Conservation (phyloP, 1,284 basidiomycete genomes). For the Neolentinus lepideus region DNA sequence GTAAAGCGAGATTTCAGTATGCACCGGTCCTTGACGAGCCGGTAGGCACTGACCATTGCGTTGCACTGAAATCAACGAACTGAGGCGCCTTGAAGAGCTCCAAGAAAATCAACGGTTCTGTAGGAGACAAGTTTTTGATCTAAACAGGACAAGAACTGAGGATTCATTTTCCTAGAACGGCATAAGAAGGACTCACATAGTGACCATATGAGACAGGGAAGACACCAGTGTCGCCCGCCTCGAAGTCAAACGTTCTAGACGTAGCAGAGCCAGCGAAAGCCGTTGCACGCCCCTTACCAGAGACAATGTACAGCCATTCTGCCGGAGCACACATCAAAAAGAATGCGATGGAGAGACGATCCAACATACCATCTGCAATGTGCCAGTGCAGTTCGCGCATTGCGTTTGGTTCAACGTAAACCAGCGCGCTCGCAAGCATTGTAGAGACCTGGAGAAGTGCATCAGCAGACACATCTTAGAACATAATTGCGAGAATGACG, state of each 20-base stretch:
- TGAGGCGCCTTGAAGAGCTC: constrained; percentile 20
- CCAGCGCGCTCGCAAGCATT: constrained; percentile 17
- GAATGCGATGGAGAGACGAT: background rate
- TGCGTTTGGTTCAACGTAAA: constrained; percentile 20
- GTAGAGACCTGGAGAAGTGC: constrained; percentile 10
- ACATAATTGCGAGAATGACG: background rate
- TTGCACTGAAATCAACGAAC: constrained; percentile 20
- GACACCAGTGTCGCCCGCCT: constrained; percentile 20
- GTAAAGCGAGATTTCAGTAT: constrained; percentile 13
- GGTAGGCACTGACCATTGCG: constrained; percentile 12
- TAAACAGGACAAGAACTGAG: background rate
- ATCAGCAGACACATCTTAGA: background rate
- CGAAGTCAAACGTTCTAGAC: constrained; percentile 20
- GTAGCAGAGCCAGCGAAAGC: constrained; percentile 18
- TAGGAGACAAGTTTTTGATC: constrained; percentile 20
- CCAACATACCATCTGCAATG: constrained; percentile 14
- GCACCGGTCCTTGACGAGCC: constrained; percentile 1
- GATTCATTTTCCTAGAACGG: too few species aligned
- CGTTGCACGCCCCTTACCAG: constrained; percentile 18
- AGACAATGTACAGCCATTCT: constrained; percentile 23
- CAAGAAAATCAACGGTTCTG: constrained; percentile 20
- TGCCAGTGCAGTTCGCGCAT: constrained; percentile 22
- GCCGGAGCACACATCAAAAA: background rate
- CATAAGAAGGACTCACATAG: constrained; percentile 9
- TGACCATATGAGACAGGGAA: constrained; percentile 20